Conservation (phyloP, 306 rosid species). For the Sophora flavescens region DNA sequence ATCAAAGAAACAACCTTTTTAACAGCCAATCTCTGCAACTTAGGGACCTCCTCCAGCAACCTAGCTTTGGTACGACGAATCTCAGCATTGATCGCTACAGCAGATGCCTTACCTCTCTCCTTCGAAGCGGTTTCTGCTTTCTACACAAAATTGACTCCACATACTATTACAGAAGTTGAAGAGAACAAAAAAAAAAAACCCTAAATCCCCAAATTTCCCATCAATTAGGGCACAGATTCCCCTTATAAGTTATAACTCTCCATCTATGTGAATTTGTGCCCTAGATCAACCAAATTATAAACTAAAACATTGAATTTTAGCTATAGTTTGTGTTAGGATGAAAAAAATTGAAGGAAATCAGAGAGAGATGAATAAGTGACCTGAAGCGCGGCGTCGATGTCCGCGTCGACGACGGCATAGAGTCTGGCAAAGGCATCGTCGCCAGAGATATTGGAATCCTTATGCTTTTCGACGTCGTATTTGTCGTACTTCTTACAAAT, state of each 20-base stretch:
- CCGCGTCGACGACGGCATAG: slow-evolving; percentile 75
- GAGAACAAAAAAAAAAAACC: background rate
- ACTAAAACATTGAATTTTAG: background rate
- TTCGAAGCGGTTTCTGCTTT: slow-evolving; percentile 92
- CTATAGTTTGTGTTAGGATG: background rate
- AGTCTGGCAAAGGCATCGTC: slow-evolving; percentile 96
- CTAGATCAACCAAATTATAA: background rate
- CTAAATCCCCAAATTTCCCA: background rate
- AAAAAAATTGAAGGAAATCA: background rate
- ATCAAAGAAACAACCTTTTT: slow-evolving; percentile 68
- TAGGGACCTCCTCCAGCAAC: slow-evolving; percentile 93
- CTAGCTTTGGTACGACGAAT: slow-evolving; percentile 95
- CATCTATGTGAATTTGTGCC: background rate
- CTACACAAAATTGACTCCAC: slow-evolving; percentile 55
- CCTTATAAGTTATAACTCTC: background rate
- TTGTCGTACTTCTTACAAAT: slow-evolving; percentile 94
- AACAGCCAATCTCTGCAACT: slow-evolving; percentile 89
- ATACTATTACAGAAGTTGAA: background rate
- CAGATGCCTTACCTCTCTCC: slow-evolving; percentile 89
- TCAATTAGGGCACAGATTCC: slow-evolving; percentile 22
- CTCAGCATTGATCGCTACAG: slow-evolving; percentile 96
- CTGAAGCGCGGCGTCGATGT: slow-evolving; percentile 79
- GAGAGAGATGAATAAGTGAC: slow-evolving; percentile 30
- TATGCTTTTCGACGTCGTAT: slow-evolving; percentile 86
- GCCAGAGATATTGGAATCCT: slow-evolving; percentile 82